Evolutionary conservation across 78 protist species (phyloP).

Genomic region (Chrysochromulina parva): DNA sequence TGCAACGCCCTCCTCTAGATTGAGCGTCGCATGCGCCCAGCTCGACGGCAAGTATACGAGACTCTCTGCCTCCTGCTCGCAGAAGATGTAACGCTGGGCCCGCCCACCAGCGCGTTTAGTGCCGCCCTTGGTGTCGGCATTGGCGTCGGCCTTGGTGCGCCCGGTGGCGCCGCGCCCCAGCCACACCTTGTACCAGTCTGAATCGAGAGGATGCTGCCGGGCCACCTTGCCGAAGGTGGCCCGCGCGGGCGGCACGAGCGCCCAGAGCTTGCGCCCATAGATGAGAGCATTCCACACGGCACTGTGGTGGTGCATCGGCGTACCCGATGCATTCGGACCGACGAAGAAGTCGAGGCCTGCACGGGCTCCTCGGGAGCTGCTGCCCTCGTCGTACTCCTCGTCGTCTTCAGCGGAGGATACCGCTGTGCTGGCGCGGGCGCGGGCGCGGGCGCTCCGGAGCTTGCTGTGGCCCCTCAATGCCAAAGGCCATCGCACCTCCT

Average conservation of each 20-base stretch:
- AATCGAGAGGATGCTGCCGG: neutral
- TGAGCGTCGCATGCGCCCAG: neutral
- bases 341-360: neutral
- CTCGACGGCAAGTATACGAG: neutral
- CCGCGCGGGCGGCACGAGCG: neutral
- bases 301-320: neutral
- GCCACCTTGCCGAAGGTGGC: neutral
- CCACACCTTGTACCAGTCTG: neutral
- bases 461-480: neutral
- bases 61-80: neutral
- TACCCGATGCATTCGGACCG: neutral
- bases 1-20: neutral
- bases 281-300: neutral
- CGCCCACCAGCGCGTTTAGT: no score
- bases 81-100: neutral
- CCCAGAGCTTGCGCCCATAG: constrained; percentile 2
- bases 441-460: no score
- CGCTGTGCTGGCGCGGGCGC: no score
- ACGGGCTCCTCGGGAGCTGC: neutral
- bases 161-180: neutral
- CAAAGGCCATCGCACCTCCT: neutral
- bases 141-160: neutral
- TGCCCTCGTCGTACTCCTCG: no score
- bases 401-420: no score
- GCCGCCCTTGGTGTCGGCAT: neutral